A percentile compares a stretch with the other conserved stretches of the same genome.
phyloP scores from a whole-genome alignment of 495 filamentous ascomycete genomes.

The Annulohypoxylon moriforme region DNA sequence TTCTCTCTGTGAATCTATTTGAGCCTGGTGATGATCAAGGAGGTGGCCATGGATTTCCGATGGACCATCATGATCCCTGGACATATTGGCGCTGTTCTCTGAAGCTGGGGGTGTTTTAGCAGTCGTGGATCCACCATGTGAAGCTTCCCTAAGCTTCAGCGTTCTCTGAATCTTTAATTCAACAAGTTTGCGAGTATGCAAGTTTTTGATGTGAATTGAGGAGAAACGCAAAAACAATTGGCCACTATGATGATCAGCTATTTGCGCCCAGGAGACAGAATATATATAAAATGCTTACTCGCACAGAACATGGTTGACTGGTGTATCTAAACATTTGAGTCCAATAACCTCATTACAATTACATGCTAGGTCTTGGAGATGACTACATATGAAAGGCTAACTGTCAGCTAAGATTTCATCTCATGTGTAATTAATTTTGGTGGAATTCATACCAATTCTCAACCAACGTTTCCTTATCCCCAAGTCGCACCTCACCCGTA shows the following conservation, averaged over 20 bases:
- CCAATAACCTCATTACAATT: constrained; percentile 46
- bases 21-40: constrained; percentile 33
- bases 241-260: constrained; percentile 34
- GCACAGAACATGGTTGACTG: constrained; percentile 52
- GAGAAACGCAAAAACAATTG: constrained; percentile 44
- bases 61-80: constrained; percentile 2
- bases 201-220: constrained; percentile 26
- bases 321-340: constrained; percentile 45
- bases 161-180: constrained; percentile 47
- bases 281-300: constrained; percentile 38
- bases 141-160: constrained; percentile 43
- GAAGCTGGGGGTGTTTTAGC: constrained; percentile 4
- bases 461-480: constrained; percentile 49
- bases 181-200: constrained; percentile 19
- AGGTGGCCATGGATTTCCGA: constrained; percentile 17
- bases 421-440: background rate
- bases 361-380: constrained; percentile 50
- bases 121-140: constrained; percentile 8
- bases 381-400: constrained; percentile 28
- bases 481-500: constrained; percentile 36
- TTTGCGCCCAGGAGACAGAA: background rate
- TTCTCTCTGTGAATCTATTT: constrained; percentile 48
- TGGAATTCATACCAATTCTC: constrained; percentile 48
- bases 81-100: background rate
- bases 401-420: constrained; percentile 15